phyloP scores from a whole-genome alignment of 768 basidiomycete species.

The Mycena metata region DNA sequence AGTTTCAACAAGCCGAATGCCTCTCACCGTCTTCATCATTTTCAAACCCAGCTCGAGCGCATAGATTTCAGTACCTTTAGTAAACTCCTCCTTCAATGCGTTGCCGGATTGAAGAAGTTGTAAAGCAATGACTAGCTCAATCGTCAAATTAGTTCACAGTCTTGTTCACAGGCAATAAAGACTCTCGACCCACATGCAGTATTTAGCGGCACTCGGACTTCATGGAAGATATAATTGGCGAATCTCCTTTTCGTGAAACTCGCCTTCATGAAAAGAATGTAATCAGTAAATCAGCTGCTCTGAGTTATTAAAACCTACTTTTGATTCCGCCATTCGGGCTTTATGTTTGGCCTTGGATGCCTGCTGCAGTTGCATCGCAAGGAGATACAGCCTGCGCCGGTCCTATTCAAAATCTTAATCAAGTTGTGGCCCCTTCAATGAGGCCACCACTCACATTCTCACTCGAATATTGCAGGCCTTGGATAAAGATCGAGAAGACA shows the following conservation, averaged over 20 bases:
- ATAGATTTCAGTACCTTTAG: conserved; percentile 55
- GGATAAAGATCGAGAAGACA: conserved; percentile 42
- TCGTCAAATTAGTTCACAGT: too few species aligned
- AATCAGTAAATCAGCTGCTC: conserved; percentile 25
- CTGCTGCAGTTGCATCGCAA: conserved; percentile 46
- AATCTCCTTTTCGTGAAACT: conserved; percentile 44
- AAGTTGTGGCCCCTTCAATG: not conserved
- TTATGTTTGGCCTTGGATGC: conserved; percentile 43
- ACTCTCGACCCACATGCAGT: conserved; percentile 49
- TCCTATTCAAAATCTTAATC: conserved; percentile 13
- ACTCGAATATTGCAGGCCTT: conserved; percentile 43
- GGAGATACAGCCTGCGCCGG: conserved; percentile 56
- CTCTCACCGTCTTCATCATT: conserved; percentile 50
- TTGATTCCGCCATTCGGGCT: conserved; percentile 55
- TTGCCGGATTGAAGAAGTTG: conserved; percentile 59
- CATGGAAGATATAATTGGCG: conserved; percentile 63
- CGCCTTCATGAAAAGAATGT: too few species aligned
- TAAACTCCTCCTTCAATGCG: conserved; percentile 47
- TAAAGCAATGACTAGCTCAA: conserved; percentile 51
- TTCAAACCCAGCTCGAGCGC: conserved; percentile 53
- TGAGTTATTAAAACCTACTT: conserved; percentile 47
- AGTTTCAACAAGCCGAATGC: not conserved
- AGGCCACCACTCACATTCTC: conserved; percentile 37
- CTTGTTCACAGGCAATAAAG: not conserved
- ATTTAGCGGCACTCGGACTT: conserved; percentile 66